Conservation (phyloP, 2,329 filamentous ascomycete genomes). For the Xylariaceae sp. region DNA sequence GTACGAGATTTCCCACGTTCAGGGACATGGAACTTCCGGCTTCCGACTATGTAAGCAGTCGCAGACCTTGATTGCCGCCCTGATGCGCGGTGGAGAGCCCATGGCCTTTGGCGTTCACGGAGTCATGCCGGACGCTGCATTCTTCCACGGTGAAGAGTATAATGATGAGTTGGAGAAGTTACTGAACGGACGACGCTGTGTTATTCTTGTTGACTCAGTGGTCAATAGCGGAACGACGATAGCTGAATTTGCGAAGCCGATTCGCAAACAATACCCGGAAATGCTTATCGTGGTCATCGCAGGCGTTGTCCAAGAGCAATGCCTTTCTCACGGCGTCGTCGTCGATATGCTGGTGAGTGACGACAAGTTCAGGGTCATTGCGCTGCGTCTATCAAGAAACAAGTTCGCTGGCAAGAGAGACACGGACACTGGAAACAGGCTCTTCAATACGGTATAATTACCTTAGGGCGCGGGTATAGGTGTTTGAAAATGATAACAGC, state of each 20-base stretch:
- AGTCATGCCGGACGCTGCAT: constrained; percentile 41
- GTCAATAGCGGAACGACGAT: constrained; percentile 52
- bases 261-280: constrained; percentile 36
- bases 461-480: no score
- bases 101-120: constrained; percentile 55
- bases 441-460: constrained; percentile 48
- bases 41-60: constrained; percentile 43
- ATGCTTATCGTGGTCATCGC: constrained; percentile 28
- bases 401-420: constrained; percentile 46
- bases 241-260: constrained; percentile 41
- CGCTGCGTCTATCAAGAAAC: constrained; percentile 51
- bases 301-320: constrained; percentile 46
- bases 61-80: constrained; percentile 47
- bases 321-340: constrained; percentile 17
- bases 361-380: constrained; percentile 39
- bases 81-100: constrained; percentile 60
- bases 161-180: constrained; percentile 40
- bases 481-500: no score
- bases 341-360: background rate
- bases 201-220: constrained; percentile 56
- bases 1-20: constrained; percentile 46
- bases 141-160: constrained; percentile 23
- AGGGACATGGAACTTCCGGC: constrained; percentile 40
- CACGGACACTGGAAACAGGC: constrained; percentile 54
- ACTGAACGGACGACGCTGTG: constrained; percentile 32